phyloP scores from a whole-genome alignment of 139 green algal genomes.

The Chlamydomonas sp. region DNA sequence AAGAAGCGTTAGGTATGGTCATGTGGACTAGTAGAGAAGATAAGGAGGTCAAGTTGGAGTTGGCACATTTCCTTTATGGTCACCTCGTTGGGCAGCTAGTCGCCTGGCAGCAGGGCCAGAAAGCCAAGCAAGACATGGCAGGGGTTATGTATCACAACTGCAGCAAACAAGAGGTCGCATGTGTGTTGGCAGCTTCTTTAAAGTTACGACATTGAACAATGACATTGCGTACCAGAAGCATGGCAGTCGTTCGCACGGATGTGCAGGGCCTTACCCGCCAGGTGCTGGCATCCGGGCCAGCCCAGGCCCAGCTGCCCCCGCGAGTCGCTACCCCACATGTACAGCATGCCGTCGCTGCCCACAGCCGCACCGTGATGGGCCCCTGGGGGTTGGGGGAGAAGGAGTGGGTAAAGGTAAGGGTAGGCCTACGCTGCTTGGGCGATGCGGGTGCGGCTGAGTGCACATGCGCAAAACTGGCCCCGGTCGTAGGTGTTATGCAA shows the following conservation, averaged over 20 bases:
- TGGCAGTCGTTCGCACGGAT: too few species aligned
- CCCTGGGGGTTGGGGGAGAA: background rate
- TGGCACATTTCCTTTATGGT: background rate
- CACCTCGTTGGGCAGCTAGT: slow-evolving; percentile 30
- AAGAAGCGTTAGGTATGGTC: too few species aligned
- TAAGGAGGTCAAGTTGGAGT: too few species aligned
- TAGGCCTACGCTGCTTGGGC: background rate
- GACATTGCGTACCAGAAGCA: too few species aligned
- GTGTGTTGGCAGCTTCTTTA: too few species aligned
- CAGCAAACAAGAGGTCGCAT: too few species aligned
- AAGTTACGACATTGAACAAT: too few species aligned
- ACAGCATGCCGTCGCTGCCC: slow-evolving; percentile 15
- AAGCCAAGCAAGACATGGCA: too few species aligned
- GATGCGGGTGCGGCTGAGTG: background rate
- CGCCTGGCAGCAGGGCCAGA: background rate
- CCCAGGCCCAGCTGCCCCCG: slow-evolving; percentile 38
- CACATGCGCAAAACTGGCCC: background rate
- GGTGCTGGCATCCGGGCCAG: slow-evolving; percentile 1
- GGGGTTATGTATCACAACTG: too few species aligned
- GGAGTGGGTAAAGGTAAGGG: too few species aligned
- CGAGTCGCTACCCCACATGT: slow-evolving; percentile 41
- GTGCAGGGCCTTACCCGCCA: background rate
- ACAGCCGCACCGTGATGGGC: slow-evolving; percentile 26
- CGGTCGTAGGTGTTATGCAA: background rate
- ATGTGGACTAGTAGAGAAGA: too few species aligned